These are phyloP conservation scores for Penicillium coffeae DNA, from an alignment of 495 filamentous ascomycete species.

Conservation along the genomic window DNA sequence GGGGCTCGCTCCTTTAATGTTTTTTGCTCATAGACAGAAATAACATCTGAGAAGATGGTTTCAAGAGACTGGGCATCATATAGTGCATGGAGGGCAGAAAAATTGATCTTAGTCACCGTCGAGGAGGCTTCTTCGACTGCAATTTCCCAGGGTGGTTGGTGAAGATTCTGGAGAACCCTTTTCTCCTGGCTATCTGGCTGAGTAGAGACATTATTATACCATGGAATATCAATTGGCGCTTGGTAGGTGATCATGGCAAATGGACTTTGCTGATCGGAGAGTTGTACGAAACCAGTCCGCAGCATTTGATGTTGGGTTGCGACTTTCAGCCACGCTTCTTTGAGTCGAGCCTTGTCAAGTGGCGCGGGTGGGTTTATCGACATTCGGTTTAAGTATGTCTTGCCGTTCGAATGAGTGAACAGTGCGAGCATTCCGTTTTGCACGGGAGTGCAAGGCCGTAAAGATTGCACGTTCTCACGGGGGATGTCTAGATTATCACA, in stretches of 20 bases:
- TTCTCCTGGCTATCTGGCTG: constrained; percentile 14
- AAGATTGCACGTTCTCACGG: constrained; percentile 16
- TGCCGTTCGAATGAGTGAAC: constrained; percentile 61
- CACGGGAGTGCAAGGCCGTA: constrained; percentile 55
- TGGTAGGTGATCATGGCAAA: constrained; percentile 66
- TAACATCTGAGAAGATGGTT: constrained; percentile 54
- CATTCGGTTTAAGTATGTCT: constrained; percentile 79
- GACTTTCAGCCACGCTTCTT: constrained; percentile 51
- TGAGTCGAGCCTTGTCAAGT: constrained; percentile 50
- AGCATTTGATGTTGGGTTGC: constrained; percentile 64
- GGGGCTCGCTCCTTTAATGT: constrained; percentile 11
- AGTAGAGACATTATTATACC: constrained; percentile 27
- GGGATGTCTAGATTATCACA: constrained; percentile 16
- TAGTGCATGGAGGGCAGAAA: constrained; percentile 68
- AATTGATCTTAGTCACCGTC: constrained; percentile 28
- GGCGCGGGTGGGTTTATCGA: constrained; percentile 49
- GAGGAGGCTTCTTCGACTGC: constrained; percentile 19
- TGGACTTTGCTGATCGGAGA: constrained; percentile 41
- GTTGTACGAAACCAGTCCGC: constrained; percentile 63
- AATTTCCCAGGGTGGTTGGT: constrained; percentile 49
- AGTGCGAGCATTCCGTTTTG: constrained; percentile 80
- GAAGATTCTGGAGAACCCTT: constrained; percentile 30
- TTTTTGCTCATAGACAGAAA: constrained; percentile 29
- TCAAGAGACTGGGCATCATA: constrained; percentile 73
- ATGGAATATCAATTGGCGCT: constrained; percentile 34